Base-by-base conservation (phyloP, 2,329 filamentous ascomycete genomes). In the Diplodia seriata region DNA sequence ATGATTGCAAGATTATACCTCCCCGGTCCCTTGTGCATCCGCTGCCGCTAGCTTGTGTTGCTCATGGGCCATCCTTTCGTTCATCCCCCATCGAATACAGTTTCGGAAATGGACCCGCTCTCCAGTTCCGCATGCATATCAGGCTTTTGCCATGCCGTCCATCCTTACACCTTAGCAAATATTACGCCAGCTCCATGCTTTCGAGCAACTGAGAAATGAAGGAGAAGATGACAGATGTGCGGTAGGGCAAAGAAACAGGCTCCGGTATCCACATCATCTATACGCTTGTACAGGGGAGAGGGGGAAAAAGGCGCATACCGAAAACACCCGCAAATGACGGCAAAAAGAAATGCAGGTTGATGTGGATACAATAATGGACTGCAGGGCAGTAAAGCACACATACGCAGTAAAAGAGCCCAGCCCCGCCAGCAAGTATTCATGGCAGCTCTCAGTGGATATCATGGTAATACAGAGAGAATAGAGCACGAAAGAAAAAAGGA, bases 141-240 rank as follows among this genome's bases (percentile, higher is more conserved):
- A 18, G 20, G 55, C 33, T 43, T 9, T 15, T 31, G 20, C 31
- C 36, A 29, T 23, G 43, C 43, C 43, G n/a, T 43, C 14, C 23
- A 23, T 38, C 33, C n/a, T 26, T 18, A 9, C 36, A 23, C 54
- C n/a, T 59, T 33, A n/a, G 12, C 18, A 36, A 36, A 12, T 12
- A 59, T 59, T 59, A 59, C 55, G 55, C 55, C 55, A 7, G 38
- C 55, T 59, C 12, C 55, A 59, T 59, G 55, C 23, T 59, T 49
- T 40, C 15, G 36, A 23, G 23, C 20, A 38, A 51, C 47, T 8
- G 33, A 18, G 36, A 38, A 29, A 8, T 23, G 18, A 18, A 15
- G 23, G 18, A 2, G 18, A 26, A 40, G 26, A 38, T 40, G n/a
- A n/a, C 18, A n/a, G 31, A 56, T 8, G n/a, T 12, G n/a, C 54